Evolutionary conservation across 768 basidiomycete genomes (phyloP).

Genomic region (Cystoderma amianthinum): DNA sequence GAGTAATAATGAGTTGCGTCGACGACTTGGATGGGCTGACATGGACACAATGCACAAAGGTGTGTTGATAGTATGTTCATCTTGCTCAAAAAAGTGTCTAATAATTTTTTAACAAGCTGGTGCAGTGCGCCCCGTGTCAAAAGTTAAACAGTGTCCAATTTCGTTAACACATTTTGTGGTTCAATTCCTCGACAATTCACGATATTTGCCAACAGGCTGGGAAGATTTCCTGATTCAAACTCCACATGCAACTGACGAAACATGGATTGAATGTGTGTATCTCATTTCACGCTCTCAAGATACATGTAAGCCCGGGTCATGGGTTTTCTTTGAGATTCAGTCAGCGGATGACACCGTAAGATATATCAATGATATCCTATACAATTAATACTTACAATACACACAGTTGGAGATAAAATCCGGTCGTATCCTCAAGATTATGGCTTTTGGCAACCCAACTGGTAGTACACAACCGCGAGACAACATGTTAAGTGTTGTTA

Average conservation of each 20-base stretch:
- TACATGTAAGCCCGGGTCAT: background rate
- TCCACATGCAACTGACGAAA: no score
- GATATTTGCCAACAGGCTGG: background rate
- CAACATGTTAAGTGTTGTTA: no score
- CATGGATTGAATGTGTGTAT: background rate
- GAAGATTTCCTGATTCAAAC: background rate
- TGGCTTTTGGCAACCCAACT: background rate
- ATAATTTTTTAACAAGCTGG: background rate
- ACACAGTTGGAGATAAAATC: background rate
- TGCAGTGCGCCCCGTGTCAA: background rate
- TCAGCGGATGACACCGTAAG: background rate
- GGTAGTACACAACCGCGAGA: no score
- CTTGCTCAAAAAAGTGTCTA: background rate
- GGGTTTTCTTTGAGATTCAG: background rate
- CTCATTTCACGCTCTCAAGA: background rate
- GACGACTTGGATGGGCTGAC: constrained; percentile 8
- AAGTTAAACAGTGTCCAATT: background rate
- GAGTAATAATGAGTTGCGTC: constrained; percentile 5
- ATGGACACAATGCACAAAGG: background rate
- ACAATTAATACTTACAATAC: no score
- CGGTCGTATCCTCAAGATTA: background rate
- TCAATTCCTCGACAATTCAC: no score
- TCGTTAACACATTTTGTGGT: no score
- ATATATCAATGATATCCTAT: background rate
- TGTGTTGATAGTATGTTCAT: background rate